phyloP scores from a whole-genome alignment of 257 asterid genomes.

The Solanum neorickii region DNA sequence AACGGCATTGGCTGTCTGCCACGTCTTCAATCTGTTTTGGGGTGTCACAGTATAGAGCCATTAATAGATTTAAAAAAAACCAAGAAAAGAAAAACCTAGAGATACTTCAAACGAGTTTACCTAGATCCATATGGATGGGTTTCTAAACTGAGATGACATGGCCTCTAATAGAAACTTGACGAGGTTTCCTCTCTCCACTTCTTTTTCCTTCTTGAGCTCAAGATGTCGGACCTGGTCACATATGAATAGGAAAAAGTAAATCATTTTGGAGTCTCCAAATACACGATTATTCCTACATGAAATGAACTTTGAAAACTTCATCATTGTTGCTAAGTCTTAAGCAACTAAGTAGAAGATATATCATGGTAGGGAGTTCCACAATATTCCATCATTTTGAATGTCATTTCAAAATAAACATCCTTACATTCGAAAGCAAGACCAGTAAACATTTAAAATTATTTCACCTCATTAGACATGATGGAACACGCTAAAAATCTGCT shows the following conservation, averaged over 20 bases:
- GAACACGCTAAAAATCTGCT: neutral
- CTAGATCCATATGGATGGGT: conserved; percentile 87
- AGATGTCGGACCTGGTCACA: conserved; percentile 78
- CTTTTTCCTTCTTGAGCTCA: conserved; percentile 84
- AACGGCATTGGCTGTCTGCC: neutral
- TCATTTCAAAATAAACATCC: neutral
- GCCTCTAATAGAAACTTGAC: conserved; percentile 71
- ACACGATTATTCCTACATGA: neutral
- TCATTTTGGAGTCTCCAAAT: neutral
- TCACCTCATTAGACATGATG: neutral
- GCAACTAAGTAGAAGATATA: neutral
- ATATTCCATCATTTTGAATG: neutral
- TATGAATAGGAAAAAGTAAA: conserved; percentile 3
- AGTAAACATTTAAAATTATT: neutral
- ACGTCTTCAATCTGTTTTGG: neutral
- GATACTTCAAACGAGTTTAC: neutral
- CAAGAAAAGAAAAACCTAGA: neutral
- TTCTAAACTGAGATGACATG: conserved; percentile 71
- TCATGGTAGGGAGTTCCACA: neutral
- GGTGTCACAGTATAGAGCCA: neutral
- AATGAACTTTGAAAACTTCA: neutral
- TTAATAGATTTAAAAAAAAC: neutral
- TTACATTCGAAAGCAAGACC: neutral
- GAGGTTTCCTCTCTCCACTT: conserved; percentile 55
- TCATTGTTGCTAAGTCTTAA: neutral